Evolutionary conservation across 148 eudicot species (phyloP).

Genomic region (Tetragonia tetragonoides): DNA sequence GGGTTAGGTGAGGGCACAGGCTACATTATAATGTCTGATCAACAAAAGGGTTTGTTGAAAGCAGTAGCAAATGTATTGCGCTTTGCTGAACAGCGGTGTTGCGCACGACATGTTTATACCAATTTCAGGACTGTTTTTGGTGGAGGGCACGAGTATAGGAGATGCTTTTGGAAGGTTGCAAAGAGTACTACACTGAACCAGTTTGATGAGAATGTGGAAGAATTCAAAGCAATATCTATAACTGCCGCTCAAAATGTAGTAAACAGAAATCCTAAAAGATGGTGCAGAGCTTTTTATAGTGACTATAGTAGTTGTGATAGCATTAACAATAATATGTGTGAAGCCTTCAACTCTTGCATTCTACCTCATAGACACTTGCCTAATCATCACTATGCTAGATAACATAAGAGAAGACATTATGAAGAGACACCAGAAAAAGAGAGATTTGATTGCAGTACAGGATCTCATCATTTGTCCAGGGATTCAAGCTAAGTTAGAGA

Average conservation of each 20-base stretch:
- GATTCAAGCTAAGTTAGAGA: background rate
- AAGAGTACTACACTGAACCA: background rate
- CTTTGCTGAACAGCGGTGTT: background rate
- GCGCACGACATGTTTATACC: background rate
- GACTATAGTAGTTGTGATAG: background rate
- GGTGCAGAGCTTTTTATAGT: conserved; percentile 1
- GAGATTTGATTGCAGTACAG: too few relatives aligned
- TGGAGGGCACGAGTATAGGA: background rate
- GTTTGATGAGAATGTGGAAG: background rate
- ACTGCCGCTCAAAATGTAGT: background rate
- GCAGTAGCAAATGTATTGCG: background rate
- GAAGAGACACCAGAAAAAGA: too few relatives aligned
- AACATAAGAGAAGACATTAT: too few relatives aligned
- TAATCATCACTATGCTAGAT: too few relatives aligned
- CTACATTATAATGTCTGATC: conserved; percentile 5
- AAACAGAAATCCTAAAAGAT: background rate
- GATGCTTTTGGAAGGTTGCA: background rate
- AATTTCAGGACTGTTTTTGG: background rate
- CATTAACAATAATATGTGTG: background rate
- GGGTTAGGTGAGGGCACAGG: background rate
- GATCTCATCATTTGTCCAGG: background rate
- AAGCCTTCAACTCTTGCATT: background rate
- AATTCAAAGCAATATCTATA: background rate
- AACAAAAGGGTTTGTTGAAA: conserved; percentile 7
- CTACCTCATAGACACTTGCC: background rate